These are phyloP conservation scores for Phytopythium cucurbitacearum DNA, from an alignment of 352 stramenopile genomes.

Conservation along the genomic window DNA sequence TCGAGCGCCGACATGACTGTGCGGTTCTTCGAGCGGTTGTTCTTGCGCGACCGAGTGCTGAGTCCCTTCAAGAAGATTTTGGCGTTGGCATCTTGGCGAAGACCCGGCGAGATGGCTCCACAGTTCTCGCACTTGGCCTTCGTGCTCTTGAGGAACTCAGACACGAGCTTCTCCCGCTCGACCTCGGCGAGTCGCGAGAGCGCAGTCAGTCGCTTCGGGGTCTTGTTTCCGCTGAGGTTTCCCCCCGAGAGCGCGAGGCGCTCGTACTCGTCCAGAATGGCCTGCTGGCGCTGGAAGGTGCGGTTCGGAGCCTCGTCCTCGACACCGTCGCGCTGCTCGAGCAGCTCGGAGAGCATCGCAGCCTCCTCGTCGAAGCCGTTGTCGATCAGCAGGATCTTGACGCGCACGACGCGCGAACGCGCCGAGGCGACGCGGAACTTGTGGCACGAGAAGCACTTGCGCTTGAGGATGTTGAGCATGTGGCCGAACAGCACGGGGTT, in stretches of 20 bases:
- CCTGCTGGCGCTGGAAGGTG: constrained; percentile 77
- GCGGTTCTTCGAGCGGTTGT: constrained; percentile 82
- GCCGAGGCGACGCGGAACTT: constrained; percentile 88
- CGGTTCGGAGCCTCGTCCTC: constrained; percentile 72
- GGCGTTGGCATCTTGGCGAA: constrained; percentile 96
- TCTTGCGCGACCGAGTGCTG: constrained; percentile 70
- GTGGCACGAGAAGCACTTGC: constrained; percentile 99
- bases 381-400: constrained; percentile 92
- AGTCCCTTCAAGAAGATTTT: constrained; percentile 97
- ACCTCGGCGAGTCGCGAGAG: constrained; percentile 68
- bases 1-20: constrained; percentile 78
- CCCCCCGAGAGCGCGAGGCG: constrained; percentile 67
- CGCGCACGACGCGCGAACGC: constrained; percentile 71
- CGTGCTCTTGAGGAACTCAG: constrained; percentile 91
- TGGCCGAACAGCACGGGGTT: constrained; percentile 96
- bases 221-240: constrained; percentile 15
- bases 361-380: constrained; percentile 85
- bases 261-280: constrained; percentile 89
- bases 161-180: constrained; percentile 68
- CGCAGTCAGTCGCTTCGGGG: constrained; percentile 20
- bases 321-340: constrained; percentile 85
- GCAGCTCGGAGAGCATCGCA: constrained; percentile 62
- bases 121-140: constrained; percentile 97
- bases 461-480: constrained; percentile 94
- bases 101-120: constrained; percentile 89